Conservation (phyloP, 148 eudicot species). For the Oxyria digyna region DNA sequence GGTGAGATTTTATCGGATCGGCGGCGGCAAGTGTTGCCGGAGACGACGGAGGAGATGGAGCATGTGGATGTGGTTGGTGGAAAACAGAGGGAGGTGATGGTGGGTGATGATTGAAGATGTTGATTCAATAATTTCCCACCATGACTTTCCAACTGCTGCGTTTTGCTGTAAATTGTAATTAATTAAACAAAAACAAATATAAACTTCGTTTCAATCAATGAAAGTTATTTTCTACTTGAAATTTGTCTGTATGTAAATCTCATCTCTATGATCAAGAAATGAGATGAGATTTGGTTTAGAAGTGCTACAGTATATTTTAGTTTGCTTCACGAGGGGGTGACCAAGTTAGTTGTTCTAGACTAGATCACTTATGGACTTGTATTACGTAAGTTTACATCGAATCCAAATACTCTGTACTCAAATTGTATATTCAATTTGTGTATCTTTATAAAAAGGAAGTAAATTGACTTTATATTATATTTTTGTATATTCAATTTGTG, state of each 20-base stretch:
- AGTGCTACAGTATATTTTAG: too few species aligned
- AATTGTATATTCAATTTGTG: too few species aligned
- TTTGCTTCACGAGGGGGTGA: too few species aligned
- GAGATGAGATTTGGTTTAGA: too few species aligned
- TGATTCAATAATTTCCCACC: background rate
- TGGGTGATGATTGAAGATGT: background rate
- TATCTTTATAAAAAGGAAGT: too few species aligned
- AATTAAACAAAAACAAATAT: background rate
- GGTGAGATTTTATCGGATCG: constrained; percentile 3
- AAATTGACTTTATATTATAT: too few species aligned
- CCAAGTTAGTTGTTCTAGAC: background rate
- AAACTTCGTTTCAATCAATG: background rate
- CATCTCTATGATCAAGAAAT: too few species aligned
- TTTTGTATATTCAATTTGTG: too few species aligned
- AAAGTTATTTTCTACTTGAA: background rate
- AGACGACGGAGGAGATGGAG: background rate
- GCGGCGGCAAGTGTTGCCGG: background rate
- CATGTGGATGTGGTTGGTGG: background rate
- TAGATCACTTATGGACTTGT: background rate
- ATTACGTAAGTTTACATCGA: too few species aligned
- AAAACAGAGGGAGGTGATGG: background rate
- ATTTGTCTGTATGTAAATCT: too few species aligned
- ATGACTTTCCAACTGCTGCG: background rate
- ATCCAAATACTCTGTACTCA: too few species aligned
- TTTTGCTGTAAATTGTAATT: constrained; percentile 1